Base-by-base conservation (phyloP, 805 yeast species). In the Lachancea kluyveri region DNA sequence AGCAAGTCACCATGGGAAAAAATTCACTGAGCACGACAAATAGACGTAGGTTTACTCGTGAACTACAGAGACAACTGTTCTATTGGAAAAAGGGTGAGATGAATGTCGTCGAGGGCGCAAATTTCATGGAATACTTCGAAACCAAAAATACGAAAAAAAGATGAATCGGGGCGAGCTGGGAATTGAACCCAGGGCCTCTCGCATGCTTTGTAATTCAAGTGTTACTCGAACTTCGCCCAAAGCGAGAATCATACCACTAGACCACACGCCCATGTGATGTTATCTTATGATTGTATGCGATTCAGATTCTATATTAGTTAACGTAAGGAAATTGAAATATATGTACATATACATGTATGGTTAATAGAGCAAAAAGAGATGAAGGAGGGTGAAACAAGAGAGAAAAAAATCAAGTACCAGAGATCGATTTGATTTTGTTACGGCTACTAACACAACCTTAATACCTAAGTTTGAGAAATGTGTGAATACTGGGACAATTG, bases 11-110 rank as follows among this genome's bases (percentile, higher is more conserved):
- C 14, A 17, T 6, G n/a, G 12, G 14, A 28, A 28, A 28, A 18
- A 22, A 15, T 10, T 10, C n/a, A 19, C 21, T 25, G 11, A 9
- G 13, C n/a, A 18, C 8, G 2, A 8, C 14, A 3, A 26, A 26
- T 15, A 27, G 15, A 17, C n/a, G 13, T 9, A 9, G 13, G 10
- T 18, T 33, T 20, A 27, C 11, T 9, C 22, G 11, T 24, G 84
- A 79, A 40, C 35, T 72, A 5, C 80, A 76, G 37, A 59, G 84
- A 39, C 79, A 77, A 29, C 45, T 79, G 48, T 61, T 70, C 30
- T 62, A 76, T 8, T 58, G 60, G 23, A 72, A 68, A 38, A 79
- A 79, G 47, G 70, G 78, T 3, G 88, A 80, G 53, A 68, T 79
- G 70, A 74, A 70, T 40, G 62, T 59, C 13, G 48, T 57, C 28